Evolutionary conservation across 2,329 filamentous ascomycete genomes (phyloP).

Genomic region (Botrytis hyacinthi): DNA sequence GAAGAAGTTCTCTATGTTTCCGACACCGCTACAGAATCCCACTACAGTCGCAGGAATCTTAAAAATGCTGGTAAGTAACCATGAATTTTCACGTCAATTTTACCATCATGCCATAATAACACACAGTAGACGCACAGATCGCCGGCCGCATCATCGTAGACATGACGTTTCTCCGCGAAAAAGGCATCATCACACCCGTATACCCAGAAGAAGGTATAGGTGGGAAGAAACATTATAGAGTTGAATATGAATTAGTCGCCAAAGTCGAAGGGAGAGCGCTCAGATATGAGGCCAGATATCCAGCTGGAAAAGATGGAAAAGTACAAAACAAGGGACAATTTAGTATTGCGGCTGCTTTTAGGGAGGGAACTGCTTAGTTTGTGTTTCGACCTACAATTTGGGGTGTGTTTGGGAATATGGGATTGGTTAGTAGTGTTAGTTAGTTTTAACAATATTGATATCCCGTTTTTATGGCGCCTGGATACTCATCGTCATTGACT

Average conservation of each 20-base stretch:
- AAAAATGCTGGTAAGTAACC: slow-evolving; percentile 22
- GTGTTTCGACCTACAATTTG: neutral
- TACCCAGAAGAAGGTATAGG: neutral
- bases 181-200: slow-evolving; percentile 19
- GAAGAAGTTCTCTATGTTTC: slow-evolving; percentile 29
- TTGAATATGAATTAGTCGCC: slow-evolving; percentile 27
- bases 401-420: neutral
- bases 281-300: slow-evolving; percentile 28
- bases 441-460: neutral
- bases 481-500: neutral
- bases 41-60: slow-evolving; percentile 17
- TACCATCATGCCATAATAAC: neutral
- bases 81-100: neutral
- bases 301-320: slow-evolving; percentile 9
- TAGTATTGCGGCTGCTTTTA: slow-evolving; percentile 30
- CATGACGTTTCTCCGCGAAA: slow-evolving; percentile 28
- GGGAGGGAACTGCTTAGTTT: slow-evolving; percentile 21
- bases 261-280: slow-evolving; percentile 28
- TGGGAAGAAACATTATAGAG: slow-evolving; percentile 20
- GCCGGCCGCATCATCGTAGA: slow-evolving; percentile 26
- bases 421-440: neutral
- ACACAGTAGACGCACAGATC: slow-evolving; percentile 23
- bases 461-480: neutral
- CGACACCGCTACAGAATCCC: slow-evolving; percentile 22
- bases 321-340: slow-evolving; percentile 19